phyloP scores from a whole-genome alignment of 352 stramenopile species.

The Stramenopiles sp. region DNA sequence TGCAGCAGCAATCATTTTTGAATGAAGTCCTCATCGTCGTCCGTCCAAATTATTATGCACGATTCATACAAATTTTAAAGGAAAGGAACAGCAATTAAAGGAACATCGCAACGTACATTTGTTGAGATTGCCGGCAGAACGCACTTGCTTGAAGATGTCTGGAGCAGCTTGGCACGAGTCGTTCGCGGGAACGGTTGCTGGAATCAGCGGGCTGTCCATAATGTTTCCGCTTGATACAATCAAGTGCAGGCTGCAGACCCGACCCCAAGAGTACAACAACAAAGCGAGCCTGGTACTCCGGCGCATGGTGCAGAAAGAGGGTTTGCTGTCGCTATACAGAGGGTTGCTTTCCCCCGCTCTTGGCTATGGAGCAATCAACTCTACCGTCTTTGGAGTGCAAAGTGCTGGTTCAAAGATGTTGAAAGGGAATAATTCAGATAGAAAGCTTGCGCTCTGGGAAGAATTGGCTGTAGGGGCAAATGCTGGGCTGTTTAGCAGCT shows the following conservation, averaged over 20 bases:
- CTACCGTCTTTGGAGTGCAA: background rate
- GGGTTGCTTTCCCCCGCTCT: background rate
- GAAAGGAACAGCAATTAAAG: too few species aligned
- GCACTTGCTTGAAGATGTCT: conserved; percentile 3
- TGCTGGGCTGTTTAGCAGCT: background rate
- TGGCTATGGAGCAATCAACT: background rate
- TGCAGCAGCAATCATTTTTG: too few species aligned
- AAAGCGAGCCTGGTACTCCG: background rate
- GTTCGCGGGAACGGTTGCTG: background rate
- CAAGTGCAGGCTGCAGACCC: background rate
- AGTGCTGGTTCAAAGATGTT: background rate
- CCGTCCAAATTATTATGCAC: too few species aligned
- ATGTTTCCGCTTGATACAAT: background rate
- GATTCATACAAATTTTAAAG: too few species aligned
- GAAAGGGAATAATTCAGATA: background rate
- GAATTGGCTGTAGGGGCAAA: background rate
- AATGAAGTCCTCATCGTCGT: too few species aligned
- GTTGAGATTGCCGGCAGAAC: too few species aligned
- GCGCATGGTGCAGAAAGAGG: background rate
- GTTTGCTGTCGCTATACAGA: background rate
- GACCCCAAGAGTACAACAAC: background rate
- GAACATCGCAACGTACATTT: too few species aligned
- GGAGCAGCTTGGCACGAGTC: background rate
- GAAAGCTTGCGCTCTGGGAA: background rate
- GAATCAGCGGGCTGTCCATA: background rate